Evolutionary conservation across 2,329 filamentous ascomycete species (phyloP), one percentile per base, ranked within the genome.

Genomic region (Trichoderma sp.): DNA sequence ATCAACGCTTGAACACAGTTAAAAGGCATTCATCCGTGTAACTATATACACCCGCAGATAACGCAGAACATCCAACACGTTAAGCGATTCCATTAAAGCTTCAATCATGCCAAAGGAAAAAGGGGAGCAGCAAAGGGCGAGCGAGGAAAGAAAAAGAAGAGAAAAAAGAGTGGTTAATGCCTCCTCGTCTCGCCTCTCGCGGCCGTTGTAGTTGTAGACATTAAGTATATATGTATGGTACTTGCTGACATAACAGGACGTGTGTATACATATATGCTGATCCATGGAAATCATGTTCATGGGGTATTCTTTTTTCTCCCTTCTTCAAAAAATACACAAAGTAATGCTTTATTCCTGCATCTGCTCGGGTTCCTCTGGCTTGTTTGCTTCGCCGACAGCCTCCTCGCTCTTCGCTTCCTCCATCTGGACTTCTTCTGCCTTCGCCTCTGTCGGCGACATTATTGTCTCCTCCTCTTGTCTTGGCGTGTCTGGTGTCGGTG

Each of bases 161-260:
- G 2, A 24, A 14, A 32, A 28, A 32, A 21, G 54, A n/a, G 28
- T n/a, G 21, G 18, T 7, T 13, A 7, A 63, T 49, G 16, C 6
- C n/a, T 61, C n/a, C 37, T 28, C 32, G 28, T 32, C 30, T 60
- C 30, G 26, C 34, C 55, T 63, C 39, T 65, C 34, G 56, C 69
- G 68, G 69, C 64, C 37, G 58, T 68, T 72, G 69, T 74, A 75
- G 69, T 72, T 76, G 72, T 79, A 80, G 74, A 80, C 78, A 80
- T 80, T 80, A 80, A 73, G 76, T 79, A 77, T 75, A 73, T 71
- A 71, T 72, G 60, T 18, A 43, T 43, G 7, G 8, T 55, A 55
- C 66, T 71, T 73, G 71, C 71, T 72, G 71, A 68, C 68, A 68
- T 49, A 14, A 49, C 46, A 49, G 46, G 64, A 49, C 54, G 52